Base-by-base conservation (phyloP, 306 rosid genomes). In the Arachis hypogaea region DNA sequence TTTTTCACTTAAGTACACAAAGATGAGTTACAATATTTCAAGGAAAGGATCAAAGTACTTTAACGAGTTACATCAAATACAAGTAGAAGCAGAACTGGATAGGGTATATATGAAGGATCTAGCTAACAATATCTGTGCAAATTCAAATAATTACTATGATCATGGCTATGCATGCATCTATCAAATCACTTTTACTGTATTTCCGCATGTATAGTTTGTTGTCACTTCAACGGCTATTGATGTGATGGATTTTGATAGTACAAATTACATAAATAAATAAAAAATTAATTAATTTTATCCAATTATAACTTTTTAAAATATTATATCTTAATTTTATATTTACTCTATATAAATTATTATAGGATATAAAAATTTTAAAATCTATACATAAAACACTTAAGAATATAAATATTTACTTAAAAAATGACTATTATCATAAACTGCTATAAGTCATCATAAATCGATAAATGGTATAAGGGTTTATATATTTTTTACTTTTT, bases 141-240 rank as follows among this genome's bases (percentile, higher is more conserved):
- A 59, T 30, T 1, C 3, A 36, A 33, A 36, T 8, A 30, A 46
- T 71, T 33, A 33, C 7, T 3, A 45, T 9, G 61, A 49, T 30
- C 7, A 9, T 11, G 59, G 41, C 3, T 12, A 50, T 63, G 55
- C 56, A 63, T 63, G 63, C 63, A 74, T 14, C 78, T 63, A 73
- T 73, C 78, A 62, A 73, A 73, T 73, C 78, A 51, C 50, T 41
- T 33, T 2, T 6, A 33, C 77, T 61, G 50, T 49, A 7, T 42
- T 18, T 4, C 38, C 38, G 4, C 7, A 3, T 6, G 4, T 11
- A 4, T 38, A 62, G 52, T 73, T 74, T 74, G 63, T n/a, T 73
- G 78, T 49, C 68, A 16, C 36, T 63, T 29, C 16, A 63, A 63
- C 43, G 52, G 71, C 1, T 43, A 43, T 43, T 4, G 51, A 42